These are phyloP conservation scores for Fistulinella prunicolor DNA, from an alignment of 768 basidiomycete genomes.

Conservation along the genomic window DNA sequence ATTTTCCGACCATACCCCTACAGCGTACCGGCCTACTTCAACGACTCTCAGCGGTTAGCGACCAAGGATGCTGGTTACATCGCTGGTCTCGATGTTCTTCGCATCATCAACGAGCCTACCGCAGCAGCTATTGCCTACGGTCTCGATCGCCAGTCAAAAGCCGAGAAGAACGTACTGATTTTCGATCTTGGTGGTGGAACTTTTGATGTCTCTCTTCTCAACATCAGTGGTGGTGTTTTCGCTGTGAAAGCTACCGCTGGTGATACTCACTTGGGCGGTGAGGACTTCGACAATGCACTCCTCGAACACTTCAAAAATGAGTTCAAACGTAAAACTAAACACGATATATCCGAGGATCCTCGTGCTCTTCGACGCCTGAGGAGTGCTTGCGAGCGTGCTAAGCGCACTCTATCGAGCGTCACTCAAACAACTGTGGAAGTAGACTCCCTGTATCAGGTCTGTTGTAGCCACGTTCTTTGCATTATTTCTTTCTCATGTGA, in stretches of 20 bases:
- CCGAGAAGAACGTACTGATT: constrained; percentile 97
- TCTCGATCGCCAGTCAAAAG: constrained; percentile 91
- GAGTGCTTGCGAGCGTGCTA: constrained; percentile 98
- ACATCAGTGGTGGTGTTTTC: constrained; percentile 97
- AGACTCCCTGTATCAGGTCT: constrained; percentile 93
- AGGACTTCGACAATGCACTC: constrained; percentile 99
- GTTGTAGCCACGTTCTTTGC: constrained; percentile 14
- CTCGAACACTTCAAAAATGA: constrained; percentile 99
- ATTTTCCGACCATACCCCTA: constrained; percentile 1
- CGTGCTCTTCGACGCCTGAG: constrained; percentile 95
- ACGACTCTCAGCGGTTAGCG: constrained; percentile 98
- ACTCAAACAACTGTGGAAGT: constrained; percentile 99
- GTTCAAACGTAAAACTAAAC: constrained; percentile 97
- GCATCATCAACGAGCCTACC: constrained; percentile 99
- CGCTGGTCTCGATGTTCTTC: constrained; percentile 97
- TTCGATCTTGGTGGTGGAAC: constrained; percentile 99
- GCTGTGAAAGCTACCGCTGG: constrained; percentile 99
- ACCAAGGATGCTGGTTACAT: constrained; percentile 99
- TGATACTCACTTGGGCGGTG: constrained; percentile 99
- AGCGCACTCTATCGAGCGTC: constrained; percentile 97
- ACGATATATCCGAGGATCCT: constrained; percentile 94
- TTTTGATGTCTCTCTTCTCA: constrained; percentile 98
- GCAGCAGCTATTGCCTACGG: constrained; percentile 99
- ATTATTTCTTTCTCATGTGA: constrained; percentile 2
- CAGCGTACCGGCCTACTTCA: constrained; percentile 98